Evolutionary conservation across 1,139 yeast species (phyloP), one percentile per base, ranked within the genome.

Genomic region (Yamadazyma triangularis): DNA sequence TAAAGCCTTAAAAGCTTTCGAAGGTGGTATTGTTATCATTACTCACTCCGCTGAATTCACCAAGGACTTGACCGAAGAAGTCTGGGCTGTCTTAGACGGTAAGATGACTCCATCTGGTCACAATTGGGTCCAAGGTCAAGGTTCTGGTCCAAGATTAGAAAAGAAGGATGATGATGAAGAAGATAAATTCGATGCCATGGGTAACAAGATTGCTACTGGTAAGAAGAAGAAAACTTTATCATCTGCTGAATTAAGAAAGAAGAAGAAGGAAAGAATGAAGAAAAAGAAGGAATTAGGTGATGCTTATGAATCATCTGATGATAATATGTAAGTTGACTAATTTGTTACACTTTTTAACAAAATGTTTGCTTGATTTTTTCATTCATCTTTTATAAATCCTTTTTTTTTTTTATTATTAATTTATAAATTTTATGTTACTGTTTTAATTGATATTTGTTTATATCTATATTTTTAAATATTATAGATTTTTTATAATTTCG

Each of bases 211-310:
- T 71, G 89, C 87, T 56, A 73, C 84, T 64, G 87, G 77, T 66
- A 87, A 88, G 86, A 91, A 91, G 93, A 89, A 85, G 83, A 78
- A 78, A 72, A 91, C 89, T 85, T 79, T 91, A 65, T 84, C 96
- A 51, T 89, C 97, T 62, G 96, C 98, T 51, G 98, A 91, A 73
- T 79, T 91, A 69, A 86, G 98, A 81, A 91, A 91, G 96, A 91
- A 91, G 95, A 91, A 91, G 96, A 91, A 91, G 95, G 98, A 91
- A 77, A 88, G 98, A 82, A 89, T 91, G 97, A 87, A 85, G 86
- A 91, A 89, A 93, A 91, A 91, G 96, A 91, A 91, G 95, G 95
- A 84, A 70, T 72, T 88, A 67, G 97, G 97, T 79, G 98, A 91
- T 63, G 97, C 94, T 67, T 91, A 91, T 67, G 96, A 88, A 52